phyloP scores from a whole-genome alignment of 495 filamentous ascomycete species.

The Aspergillus incahuasiensis region DNA sequence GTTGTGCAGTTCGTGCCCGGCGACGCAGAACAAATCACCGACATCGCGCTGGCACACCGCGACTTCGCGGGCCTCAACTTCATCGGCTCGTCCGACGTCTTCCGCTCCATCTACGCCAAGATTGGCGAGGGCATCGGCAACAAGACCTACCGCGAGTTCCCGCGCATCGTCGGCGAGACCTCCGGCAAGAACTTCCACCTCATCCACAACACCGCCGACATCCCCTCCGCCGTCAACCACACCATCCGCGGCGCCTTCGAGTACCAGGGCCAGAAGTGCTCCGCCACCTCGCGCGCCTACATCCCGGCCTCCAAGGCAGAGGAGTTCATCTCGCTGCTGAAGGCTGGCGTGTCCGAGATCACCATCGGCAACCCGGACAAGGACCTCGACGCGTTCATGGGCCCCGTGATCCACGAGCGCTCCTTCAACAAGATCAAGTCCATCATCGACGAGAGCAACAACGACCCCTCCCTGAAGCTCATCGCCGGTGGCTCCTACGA shows the following conservation, averaged over 20 bases:
- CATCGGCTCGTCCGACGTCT: slow-evolving; percentile 76
- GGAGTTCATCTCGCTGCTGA: slow-evolving; percentile 54
- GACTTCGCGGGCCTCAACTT: slow-evolving; percentile 77
- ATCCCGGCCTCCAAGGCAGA: slow-evolving; percentile 62
- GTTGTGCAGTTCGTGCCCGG: slow-evolving; percentile 84
- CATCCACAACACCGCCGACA: slow-evolving; percentile 67
- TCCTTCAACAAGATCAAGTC: slow-evolving; percentile 67
- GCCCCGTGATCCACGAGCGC: slow-evolving; percentile 69
- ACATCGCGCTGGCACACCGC: slow-evolving; percentile 59
- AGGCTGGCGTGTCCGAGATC: slow-evolving; percentile 32
- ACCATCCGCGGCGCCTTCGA: slow-evolving; percentile 86
- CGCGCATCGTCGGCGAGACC: slow-evolving; percentile 79
- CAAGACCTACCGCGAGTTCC: slow-evolving; percentile 67
- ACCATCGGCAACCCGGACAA: slow-evolving; percentile 55
- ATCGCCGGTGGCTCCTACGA: slow-evolving; percentile 69
- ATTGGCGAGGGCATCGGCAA: slow-evolving; percentile 74
- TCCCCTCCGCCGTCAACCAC: slow-evolving; percentile 70
- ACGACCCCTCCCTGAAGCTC: slow-evolving; percentile 57
- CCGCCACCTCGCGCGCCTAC: slow-evolving; percentile 73
- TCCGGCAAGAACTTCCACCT: slow-evolving; percentile 93
- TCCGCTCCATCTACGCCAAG: slow-evolving; percentile 66
- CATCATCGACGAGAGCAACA: slow-evolving; percentile 64
- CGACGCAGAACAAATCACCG: slow-evolving; percentile 53
- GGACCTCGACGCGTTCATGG: slow-evolving; percentile 63
- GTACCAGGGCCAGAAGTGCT: slow-evolving; percentile 89